These are phyloP conservation scores for Hirschfeldia incana DNA, from an alignment of 345 rosid species.

Conservation along the genomic window DNA sequence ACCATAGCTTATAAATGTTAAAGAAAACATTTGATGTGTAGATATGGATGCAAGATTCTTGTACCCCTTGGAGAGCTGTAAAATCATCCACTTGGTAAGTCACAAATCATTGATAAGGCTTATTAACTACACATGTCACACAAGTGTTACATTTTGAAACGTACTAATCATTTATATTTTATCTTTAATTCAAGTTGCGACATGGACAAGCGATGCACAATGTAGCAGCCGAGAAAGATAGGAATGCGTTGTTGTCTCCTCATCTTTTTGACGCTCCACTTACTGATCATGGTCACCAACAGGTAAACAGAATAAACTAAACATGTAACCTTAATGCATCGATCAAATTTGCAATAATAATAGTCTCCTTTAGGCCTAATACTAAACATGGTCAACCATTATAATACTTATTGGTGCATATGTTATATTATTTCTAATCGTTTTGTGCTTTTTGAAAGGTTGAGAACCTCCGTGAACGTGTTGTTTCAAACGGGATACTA, in stretches of 20 bases:
- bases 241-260: constrained; percentile 45
- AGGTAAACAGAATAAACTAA: constrained; percentile 38
- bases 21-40: constrained; percentile 12
- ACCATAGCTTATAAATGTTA: not conserved
- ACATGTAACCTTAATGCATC: not conserved
- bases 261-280: constrained; percentile 65
- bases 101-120: not conserved
- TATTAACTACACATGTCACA: not conserved
- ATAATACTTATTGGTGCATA: not conserved
- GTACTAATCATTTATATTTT: not conserved
- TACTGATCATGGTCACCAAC: constrained; percentile 57
- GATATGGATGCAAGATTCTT: constrained; percentile 42
- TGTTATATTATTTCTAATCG: not conserved
- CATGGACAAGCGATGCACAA: constrained; percentile 77
- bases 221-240: constrained; percentile 53
- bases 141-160: not conserved
- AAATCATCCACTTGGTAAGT: constrained; percentile 58
- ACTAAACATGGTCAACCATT: not conserved
- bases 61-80: constrained; percentile 50
- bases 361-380: not conserved
- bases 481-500: constrained; percentile 33
- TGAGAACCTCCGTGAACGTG: constrained; percentile 33
- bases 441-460: constrained; percentile 27
- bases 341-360: not conserved
- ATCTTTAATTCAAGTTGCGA: constrained; percentile 49